Evolutionary conservation across 495 filamentous ascomycete species (phyloP), one percentile per base, ranked within the genome.

Genomic region (Aspergillus diversus): DNA sequence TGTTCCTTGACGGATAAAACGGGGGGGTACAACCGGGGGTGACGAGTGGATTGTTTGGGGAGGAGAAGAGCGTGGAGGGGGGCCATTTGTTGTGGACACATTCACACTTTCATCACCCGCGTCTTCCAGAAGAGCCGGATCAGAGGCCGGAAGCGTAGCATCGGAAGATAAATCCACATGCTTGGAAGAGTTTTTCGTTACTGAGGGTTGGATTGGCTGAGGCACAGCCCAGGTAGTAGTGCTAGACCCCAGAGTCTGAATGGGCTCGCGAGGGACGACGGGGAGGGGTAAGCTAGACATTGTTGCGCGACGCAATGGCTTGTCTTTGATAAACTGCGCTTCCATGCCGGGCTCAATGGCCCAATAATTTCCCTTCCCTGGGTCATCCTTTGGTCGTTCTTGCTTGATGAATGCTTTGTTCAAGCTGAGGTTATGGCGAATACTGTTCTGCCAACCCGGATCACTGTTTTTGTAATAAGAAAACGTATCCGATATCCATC

Each of bases 311-410:
- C 87, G 85, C 34, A 79, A 71, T 56, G 81, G 83, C 77, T 93
- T 97, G 66, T 93, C 90, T 72, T 92, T 94, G 73, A 96, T 81
- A 71, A 96, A 97, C 59, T 93, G 88, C 21, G 86, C 79, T 73
- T 99, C 95, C 75, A 89, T 88, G 0, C 95, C 95, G n/a, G 86
- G 82, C 68, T 92, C 86, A 68, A 99, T 96, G 15, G 86, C 85
- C 95, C 95, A 99, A 75, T 99, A 98, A 75, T 97, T 93, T n/a
- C 95, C 95, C 76, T 98, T 98, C 58, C 95, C 95, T 1, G 93
- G 92, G 71, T 99, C 95, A 76, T 97, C 93, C 77, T 98, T 98
- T 27, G 95, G 95, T 57, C 94, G 84, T 74, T 97, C 92, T 71
- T 96, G 90, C 75, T 97, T 98, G 65, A 93, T 87, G 64, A 99